Base-by-base conservation (phyloP, 1,139 yeast genomes). In the Diutina neorugosa region DNA sequence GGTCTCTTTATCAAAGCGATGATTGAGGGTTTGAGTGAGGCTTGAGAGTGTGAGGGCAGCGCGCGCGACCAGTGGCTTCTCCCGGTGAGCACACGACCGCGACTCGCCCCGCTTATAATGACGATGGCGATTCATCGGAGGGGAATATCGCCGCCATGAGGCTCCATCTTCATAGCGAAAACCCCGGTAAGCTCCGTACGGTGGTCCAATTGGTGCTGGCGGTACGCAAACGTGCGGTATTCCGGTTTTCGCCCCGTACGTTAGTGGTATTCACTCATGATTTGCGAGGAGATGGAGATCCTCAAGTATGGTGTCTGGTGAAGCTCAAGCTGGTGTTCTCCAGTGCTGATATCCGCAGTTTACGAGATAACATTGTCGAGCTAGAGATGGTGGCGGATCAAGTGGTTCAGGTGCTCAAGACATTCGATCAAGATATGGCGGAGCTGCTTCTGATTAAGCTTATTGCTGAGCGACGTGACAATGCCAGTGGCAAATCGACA, bases 371-470 rank as follows among this genome's bases (percentile, higher is more conserved):
- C 59, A 69, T 72, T 12, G 76, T 82, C 41, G 73, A 76, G 59
- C 63, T 82, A 52, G 87, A 82, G 59, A 64, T 81, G 53, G 81
- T 80, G 60, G 69, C 76, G 2, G 87, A 82, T 44, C 72, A 80
- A 52, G 64, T 82, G 7, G 67, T 72, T 14, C 84, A 79, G 57
- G 76, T 83, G 1, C 62, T 82, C 48, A 69, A 70, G 52, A 80
- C 77, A 59, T 82, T 71, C 58, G 86, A 82, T 58, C 63, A 69
- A 60, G 69, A 84, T 25, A 73, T 74, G 57, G 73, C 78, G 44
- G 78, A 77, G 42, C 77, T 78, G 9, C 60, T 82, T 41, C 71
- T 73, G 52, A 73, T 82, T 19, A 66, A 84, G 53, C 68, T 82
- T 43, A 8, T 44, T 19, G 34, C 25, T n/a, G 48, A 44, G 14